Evolutionary conservation across 805 yeast genomes (phyloP).

Genomic region (Candida adriatica): DNA sequence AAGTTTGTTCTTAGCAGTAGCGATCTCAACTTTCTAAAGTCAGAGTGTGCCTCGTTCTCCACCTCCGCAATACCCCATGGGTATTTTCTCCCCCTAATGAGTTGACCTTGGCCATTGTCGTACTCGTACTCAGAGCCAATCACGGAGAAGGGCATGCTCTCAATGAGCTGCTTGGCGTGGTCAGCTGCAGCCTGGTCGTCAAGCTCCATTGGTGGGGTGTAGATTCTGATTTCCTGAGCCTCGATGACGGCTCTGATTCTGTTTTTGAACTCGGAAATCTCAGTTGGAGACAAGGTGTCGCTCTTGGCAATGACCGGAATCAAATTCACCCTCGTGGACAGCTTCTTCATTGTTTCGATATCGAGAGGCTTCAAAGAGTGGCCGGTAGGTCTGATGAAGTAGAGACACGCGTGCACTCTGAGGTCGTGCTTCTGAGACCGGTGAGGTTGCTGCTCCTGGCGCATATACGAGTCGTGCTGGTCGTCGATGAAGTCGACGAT

Average conservation of each 20-base stretch:
- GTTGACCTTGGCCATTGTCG: conserved; percentile 54
- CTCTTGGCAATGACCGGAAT: conserved; percentile 62
- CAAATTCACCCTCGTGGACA: conserved; percentile 74
- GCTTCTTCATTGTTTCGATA: conserved; percentile 79
- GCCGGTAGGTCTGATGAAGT: conserved; percentile 88
- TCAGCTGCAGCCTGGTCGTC: conserved; percentile 73
- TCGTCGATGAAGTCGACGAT: conserved; percentile 84
- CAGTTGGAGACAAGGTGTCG: conserved; percentile 23
- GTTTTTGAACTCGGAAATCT: conserved; percentile 25
- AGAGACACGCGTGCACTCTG: conserved; percentile 85
- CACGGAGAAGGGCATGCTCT: conserved; percentile 82
- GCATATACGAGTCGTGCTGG: conserved; percentile 83
- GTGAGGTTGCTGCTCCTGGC: conserved; percentile 88
- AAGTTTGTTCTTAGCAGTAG: conserved; percentile 75
- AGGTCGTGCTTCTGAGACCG: conserved; percentile 64
- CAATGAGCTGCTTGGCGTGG: conserved; percentile 73
- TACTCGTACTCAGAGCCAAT: conserved; percentile 71
- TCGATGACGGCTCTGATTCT: conserved; percentile 78
- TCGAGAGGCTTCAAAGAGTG: conserved; percentile 84
- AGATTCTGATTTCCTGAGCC: conserved; percentile 76
- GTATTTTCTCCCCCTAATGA: conserved; percentile 73
- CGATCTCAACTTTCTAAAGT: conserved; percentile 74
- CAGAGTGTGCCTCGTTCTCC: conserved; percentile 81
- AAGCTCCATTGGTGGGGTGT: conserved; percentile 74
- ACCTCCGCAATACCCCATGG: conserved; percentile 91